These are phyloP conservation scores for Cystobasidium ongulense DNA, from an alignment of 768 basidiomycete species.

Conservation along the genomic window DNA sequence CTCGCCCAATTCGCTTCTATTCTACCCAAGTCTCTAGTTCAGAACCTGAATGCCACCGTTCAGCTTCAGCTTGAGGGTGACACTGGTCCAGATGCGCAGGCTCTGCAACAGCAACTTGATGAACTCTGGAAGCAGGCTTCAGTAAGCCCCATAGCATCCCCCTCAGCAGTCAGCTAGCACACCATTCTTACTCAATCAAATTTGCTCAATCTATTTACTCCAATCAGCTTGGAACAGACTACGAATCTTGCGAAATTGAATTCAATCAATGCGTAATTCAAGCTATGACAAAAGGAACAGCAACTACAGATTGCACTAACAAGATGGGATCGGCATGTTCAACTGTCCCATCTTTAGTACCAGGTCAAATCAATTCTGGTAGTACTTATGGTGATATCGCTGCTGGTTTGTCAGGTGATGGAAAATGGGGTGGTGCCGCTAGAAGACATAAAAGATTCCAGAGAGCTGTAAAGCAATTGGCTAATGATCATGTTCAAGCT, in stretches of 20 bases:
- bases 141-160: neutral
- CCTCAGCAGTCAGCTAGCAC: neutral
- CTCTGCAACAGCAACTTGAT: neutral
- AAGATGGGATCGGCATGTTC: neutral
- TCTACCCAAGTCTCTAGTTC: constrained; percentile 15
- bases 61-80: constrained; percentile 9
- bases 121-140: constrained; percentile 22
- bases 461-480: neutral
- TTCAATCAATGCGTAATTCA: constrained; percentile 13
- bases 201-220: too few species aligned
- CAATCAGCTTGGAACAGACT: constrained; percentile 13
- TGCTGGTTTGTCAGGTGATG: neutral
- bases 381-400: constrained; percentile 12
- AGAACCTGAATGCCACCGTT: constrained; percentile 24
- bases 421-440: constrained; percentile 16
- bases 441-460: neutral
- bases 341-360: neutral
- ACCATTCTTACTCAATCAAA: neutral
- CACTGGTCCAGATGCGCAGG: constrained; percentile 3
- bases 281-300: constrained; percentile 1
- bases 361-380: neutral
- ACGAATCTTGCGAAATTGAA: constrained; percentile 15
- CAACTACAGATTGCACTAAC: constrained; percentile 1
- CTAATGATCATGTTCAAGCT: neutral
- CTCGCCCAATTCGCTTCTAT: constrained; percentile 26